A percentile compares a stretch with the other conserved stretches of the same genome.
Conservation (phyloP, 495 filamentous ascomycete genomes). For the Clohesyomyces aquaticus region DNA sequence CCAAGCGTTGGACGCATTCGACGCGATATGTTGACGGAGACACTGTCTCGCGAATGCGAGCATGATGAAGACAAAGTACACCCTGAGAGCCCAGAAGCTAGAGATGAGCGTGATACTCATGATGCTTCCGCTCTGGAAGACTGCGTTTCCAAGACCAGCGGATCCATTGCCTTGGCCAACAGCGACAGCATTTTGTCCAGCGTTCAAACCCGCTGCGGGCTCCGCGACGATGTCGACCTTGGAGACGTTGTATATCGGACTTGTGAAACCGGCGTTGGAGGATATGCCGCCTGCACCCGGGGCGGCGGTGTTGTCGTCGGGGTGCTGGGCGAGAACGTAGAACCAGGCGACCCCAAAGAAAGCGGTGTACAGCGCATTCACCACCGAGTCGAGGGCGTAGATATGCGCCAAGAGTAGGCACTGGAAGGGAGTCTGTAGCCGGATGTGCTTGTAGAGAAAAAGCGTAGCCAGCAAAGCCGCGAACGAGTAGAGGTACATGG, state of each 20-base stretch:
- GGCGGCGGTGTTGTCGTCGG: slow-evolving; percentile 33
- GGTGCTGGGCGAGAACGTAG: slow-evolving; percentile 63
- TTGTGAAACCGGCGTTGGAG: slow-evolving; percentile 70
- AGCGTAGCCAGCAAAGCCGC: slow-evolving; percentile 63
- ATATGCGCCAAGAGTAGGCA: slow-evolving; percentile 52
- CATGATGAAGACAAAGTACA: slow-evolving; percentile 80
- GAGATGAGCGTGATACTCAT: slow-evolving; percentile 74
- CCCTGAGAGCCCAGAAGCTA: slow-evolving; percentile 68
- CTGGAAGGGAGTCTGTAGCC: slow-evolving; percentile 39
- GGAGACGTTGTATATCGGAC: slow-evolving; percentile 64
- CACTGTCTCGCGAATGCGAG: slow-evolving; percentile 76
- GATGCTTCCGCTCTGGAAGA: slow-evolving; percentile 70
- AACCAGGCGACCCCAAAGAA: slow-evolving; percentile 86
- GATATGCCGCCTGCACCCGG: slow-evolving; percentile 57
- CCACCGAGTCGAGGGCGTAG: slow-evolving; percentile 75
- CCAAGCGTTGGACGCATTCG: slow-evolving; percentile 32
- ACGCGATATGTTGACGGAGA: slow-evolving; percentile 58
- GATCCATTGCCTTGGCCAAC: slow-evolving; percentile 47
- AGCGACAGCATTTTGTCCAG: slow-evolving; percentile 57
- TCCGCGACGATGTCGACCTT: slow-evolving; percentile 55
- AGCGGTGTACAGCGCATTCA: slow-evolving; percentile 77
- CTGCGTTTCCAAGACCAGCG: slow-evolving; percentile 52
- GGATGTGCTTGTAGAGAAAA: slow-evolving; percentile 65
- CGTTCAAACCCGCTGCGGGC: slow-evolving; percentile 49
- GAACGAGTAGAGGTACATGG: slow-evolving; percentile 79